phyloP scores from a whole-genome alignment of 192 early-diverging fungal genomes.

The Entophlyctis helioformis region DNA sequence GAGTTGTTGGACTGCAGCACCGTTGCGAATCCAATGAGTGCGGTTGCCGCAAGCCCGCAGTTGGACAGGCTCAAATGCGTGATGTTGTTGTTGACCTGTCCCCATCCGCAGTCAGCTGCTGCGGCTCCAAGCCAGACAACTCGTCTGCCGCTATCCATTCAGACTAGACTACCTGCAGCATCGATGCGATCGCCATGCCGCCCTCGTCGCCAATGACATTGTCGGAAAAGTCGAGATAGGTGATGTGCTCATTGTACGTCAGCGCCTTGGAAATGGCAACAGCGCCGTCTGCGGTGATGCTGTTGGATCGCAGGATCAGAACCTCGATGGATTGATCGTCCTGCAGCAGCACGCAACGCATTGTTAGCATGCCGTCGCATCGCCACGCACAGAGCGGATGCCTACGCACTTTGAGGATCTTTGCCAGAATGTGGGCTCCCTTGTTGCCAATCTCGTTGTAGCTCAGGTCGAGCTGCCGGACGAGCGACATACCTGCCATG shows the following conservation, averaged over 20 bases:
- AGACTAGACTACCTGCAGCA: conserved; percentile 35
- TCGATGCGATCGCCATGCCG: conserved; percentile 33
- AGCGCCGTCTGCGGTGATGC: conserved; percentile 17
- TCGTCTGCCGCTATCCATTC: too few species aligned
- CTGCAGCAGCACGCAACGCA: conserved; percentile 1
- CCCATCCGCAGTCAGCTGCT: too few species aligned
- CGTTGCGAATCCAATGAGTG: too few species aligned
- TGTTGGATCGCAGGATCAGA: conserved; percentile 24
- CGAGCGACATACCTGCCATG: too few species aligned
- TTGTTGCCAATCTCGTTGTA: conserved; percentile 37
- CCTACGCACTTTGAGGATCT: conserved; percentile 23
- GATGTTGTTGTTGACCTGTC: too few species aligned
- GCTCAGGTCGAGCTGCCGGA: conserved; percentile 23
- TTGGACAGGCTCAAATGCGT: too few species aligned
- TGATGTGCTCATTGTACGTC: conserved; percentile 18
- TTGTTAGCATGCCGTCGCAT: neutral
- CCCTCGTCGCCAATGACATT: conserved; percentile 23
- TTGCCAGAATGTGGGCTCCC: conserved; percentile 23
- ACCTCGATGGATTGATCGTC: conserved; percentile 19
- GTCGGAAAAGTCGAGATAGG: conserved; percentile 16
- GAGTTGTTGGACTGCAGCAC: too few species aligned
- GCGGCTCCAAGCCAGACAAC: too few species aligned
- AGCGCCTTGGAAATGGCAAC: conserved; percentile 17
- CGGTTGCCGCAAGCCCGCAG: too few species aligned
- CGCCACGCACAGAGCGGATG: neutral